phyloP scores from a whole-genome alignment of 306 rosid species.

The Astragalus glycyphyllos region DNA sequence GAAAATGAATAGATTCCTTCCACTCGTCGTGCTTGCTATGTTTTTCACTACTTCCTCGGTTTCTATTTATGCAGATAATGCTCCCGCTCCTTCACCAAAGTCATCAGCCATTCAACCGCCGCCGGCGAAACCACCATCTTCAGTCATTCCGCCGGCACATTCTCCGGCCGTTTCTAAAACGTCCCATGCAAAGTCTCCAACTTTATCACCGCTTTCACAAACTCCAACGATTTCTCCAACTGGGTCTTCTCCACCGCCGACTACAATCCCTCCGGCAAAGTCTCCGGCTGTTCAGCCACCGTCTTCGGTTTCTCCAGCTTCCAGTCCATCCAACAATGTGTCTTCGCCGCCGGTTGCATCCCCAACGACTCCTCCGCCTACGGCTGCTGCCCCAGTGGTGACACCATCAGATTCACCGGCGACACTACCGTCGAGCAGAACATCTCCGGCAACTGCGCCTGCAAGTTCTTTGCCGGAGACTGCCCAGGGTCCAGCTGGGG shows the following conservation, averaged over 20 bases:
- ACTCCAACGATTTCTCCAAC: conserved; percentile 60
- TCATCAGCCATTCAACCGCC: conserved; percentile 38
- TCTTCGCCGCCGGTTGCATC: conserved; percentile 57
- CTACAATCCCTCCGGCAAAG: conserved; percentile 31
- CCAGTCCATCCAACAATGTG: conserved; percentile 54
- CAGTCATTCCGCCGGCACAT: conserved; percentile 26
- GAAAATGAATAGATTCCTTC: conserved; percentile 48
- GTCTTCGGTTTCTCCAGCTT: conserved; percentile 49
- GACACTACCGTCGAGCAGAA: conserved; percentile 57
- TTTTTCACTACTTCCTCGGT: conserved; percentile 22
- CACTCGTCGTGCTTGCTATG: conserved; percentile 42
- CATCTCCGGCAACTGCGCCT: conserved; percentile 60
- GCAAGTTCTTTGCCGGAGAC: conserved; percentile 61
- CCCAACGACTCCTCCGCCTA: conserved; percentile 51
- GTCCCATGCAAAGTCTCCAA: conserved; percentile 67
- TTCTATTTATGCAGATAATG: conserved; percentile 54
- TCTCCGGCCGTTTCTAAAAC: conserved; percentile 39
- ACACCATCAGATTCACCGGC: conserved; percentile 57
- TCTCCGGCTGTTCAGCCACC: conserved; percentile 49
- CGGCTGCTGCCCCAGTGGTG: conserved; percentile 38
- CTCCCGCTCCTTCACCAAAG: conserved; percentile 76
- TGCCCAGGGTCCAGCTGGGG: conserved; percentile 55
- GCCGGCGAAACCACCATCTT: conserved; percentile 47
- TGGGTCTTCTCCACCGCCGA: conserved; percentile 44
- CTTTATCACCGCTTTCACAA: conserved; percentile 54